Evolutionary conservation across 2,329 filamentous ascomycete species (phyloP), one percentile per base, ranked within the genome.

Genomic region (Pseudocercospora pini-densiflorae): DNA sequence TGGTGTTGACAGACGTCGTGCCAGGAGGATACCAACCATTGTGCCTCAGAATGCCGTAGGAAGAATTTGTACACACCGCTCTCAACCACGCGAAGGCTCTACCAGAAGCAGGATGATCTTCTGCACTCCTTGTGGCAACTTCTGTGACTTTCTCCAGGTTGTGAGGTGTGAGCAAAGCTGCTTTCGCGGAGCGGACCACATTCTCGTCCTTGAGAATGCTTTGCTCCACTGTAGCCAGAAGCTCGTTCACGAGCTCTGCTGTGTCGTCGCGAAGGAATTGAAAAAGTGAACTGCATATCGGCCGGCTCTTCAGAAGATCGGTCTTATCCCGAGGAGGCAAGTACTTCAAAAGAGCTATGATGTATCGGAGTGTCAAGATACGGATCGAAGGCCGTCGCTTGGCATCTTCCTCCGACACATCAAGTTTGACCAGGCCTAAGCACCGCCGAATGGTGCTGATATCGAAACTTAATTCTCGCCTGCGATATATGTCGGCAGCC

Each of bases 21-120:
- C 87, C 87, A 47, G 89, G 88, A 6, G 93, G 92, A 78, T 98
- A 98, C 79, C 93, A 92, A n/a, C 93, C 94, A 40, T 88, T 88
- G 65, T 92, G 90, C 3, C 89, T 86, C 61, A 93, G 87, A 61
- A 97, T 86, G 14, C 94, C 95, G 59, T 90, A 88, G 3, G 84
- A 85, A 0, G 89, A 82, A 49, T 87, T 89, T 0, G 92, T 96
- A 79, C 93, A 97, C 3, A 91, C 85, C 40, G 88, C 83, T 58
- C 90, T 79, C 54, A 99, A 82, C 70, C 98, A 92, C 1, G 89
- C 86, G 70, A 97, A 93, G 0, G 90, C 89, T 45, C 88, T 84
- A 33, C 89, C 86, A 68, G 89, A 86, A 8, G 97, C 87, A 0
- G 86, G 83, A 16, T 88, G 80, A 3, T 72, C 71, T 36, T 71